These are phyloP conservation scores for Murraya paniculata DNA, from an alignment of 345 rosid genomes.

Conservation along the genomic window DNA sequence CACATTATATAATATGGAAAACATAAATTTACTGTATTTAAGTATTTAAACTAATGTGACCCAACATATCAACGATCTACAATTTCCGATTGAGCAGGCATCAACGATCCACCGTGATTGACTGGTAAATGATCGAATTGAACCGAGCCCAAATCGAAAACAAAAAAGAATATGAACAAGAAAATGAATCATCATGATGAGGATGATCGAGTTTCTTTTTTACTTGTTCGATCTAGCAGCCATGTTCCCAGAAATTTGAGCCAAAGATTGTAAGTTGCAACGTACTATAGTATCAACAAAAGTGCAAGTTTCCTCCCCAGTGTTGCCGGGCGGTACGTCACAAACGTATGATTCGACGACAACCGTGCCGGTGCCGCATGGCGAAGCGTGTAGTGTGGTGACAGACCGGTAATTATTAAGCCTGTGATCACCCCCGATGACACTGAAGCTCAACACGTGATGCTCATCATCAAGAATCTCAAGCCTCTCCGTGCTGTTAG, in stretches of 20 bases:
- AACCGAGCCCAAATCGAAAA: constrained; percentile 19
- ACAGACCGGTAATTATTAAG: constrained; percentile 72
- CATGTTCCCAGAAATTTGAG: constrained; percentile 58
- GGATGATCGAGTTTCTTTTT: not conserved
- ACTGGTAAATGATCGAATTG: not conserved
- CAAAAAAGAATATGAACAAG: constrained; percentile 8
- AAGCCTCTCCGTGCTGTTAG: constrained; percentile 69
- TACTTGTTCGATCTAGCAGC: constrained; percentile 13
- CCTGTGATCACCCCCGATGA: constrained; percentile 89
- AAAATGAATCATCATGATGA: not conserved
- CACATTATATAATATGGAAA: not conserved
- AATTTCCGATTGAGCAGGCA: constrained; percentile 1
- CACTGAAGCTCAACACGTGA: constrained; percentile 74
- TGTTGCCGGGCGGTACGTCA: constrained; percentile 78
- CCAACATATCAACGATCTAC: not conserved
- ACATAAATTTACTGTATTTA: not conserved
- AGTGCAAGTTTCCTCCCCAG: constrained; percentile 70
- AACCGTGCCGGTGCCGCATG: constrained; percentile 42
- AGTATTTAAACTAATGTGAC: not conserved
- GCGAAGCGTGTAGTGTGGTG: constrained; percentile 64
- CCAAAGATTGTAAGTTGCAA: constrained; percentile 84
- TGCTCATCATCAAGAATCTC: constrained; percentile 86
- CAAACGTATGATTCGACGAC: constrained; percentile 86
- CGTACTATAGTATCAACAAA: constrained; percentile 79
- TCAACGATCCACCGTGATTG: not conserved